These are phyloP conservation scores for Yamadazyma sp. DNA, from an alignment of 805 yeast genomes.

Conservation along the genomic window DNA sequence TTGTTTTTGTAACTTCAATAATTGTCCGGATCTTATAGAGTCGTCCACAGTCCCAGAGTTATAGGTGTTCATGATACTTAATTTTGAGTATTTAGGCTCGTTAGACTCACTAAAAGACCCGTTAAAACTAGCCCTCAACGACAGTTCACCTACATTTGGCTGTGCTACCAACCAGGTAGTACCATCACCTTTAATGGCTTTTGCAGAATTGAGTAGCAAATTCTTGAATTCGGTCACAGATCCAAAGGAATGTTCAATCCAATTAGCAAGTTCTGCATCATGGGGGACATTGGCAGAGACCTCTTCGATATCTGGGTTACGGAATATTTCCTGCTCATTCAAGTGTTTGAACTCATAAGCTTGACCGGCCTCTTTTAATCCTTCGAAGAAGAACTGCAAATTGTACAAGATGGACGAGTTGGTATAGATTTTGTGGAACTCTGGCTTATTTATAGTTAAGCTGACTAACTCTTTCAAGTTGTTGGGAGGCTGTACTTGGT, in stretches of 20 bases:
- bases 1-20: constrained; percentile 41
- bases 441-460: constrained; percentile 46
- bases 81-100: constrained; percentile 33
- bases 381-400: constrained; percentile 48
- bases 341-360: constrained; percentile 18
- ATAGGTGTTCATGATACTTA: constrained; percentile 79
- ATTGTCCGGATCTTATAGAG: constrained; percentile 54
- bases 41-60: constrained; percentile 83
- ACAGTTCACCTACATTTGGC: constrained; percentile 32
- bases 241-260: constrained; percentile 68
- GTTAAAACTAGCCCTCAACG: constrained; percentile 19
- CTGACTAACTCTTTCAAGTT: constrained; percentile 36
- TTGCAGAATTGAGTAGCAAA: constrained; percentile 65
- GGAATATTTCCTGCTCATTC: constrained; percentile 34
- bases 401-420: constrained; percentile 49
- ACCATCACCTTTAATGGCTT: constrained; percentile 83
- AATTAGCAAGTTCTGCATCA: constrained; percentile 38
- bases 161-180: constrained; percentile 84
- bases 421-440: constrained; percentile 43
- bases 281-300: constrained; percentile 34
- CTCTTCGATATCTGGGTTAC: constrained; percentile 40
- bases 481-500: constrained; percentile 22
- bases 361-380: constrained; percentile 31
- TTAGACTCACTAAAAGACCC: constrained; percentile 7
- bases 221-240: constrained; percentile 73